Percentiles rank a stretch among this genome's conserved stretches.
These are phyloP conservation scores for Diaporthe eres DNA, from an alignment of 2,329 filamentous ascomycete species.

Conservation along the genomic window DNA sequence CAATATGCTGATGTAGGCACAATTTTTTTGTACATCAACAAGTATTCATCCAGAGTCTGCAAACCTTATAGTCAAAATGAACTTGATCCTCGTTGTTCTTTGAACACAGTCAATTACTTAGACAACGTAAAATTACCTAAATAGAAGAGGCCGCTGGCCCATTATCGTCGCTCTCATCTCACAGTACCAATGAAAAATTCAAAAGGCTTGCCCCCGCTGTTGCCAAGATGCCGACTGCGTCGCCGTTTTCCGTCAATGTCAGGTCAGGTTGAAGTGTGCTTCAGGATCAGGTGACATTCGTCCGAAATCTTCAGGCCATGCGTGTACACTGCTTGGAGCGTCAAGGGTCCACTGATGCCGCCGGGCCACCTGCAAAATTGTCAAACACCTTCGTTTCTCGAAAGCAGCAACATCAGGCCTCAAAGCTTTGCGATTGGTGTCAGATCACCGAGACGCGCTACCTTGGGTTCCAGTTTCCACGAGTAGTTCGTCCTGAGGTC, in stretches of 20 bases:
- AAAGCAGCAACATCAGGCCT: neutral
- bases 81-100: neutral
- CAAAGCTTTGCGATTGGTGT: neutral
- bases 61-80: neutral
- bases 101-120: rapidly evolving
- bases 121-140: too few species aligned
- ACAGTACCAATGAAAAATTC: too few species aligned
- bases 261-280: neutral
- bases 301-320: neutral
- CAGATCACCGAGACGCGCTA: neutral
- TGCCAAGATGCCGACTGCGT: neutral
- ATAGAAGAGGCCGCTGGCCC: neutral
- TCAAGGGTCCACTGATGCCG: neutral
- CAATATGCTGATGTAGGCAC: too few species aligned
- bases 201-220: neutral
- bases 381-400: neutral
- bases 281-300: neutral
- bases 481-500: neutral
- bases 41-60: neutral
- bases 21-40: neutral
- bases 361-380: neutral
- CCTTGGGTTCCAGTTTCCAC: neutral
- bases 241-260: neutral
- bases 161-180: neutral
- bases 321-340: neutral